phyloP scores from a whole-genome alignment of 495 filamentous ascomycete species.

The Aspergillus affinis region DNA sequence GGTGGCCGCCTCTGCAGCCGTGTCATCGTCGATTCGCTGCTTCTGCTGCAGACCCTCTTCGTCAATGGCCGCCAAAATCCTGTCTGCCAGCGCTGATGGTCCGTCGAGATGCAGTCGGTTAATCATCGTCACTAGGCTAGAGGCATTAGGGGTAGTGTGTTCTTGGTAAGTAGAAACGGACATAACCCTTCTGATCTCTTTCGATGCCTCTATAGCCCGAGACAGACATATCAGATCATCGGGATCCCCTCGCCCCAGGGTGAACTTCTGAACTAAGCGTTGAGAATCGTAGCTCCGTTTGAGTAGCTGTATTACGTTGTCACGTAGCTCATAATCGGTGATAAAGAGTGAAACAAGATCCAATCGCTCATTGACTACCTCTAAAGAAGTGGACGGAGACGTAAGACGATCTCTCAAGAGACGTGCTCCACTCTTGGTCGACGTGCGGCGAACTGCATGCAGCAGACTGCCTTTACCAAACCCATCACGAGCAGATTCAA shows the following conservation, averaged over 20 bases:
- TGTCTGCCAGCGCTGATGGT: conserved; percentile 64
- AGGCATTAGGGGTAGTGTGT: conserved; percentile 9
- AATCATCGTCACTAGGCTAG: conserved; percentile 53
- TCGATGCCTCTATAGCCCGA: conserved; percentile 75
- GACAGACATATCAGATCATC: conserved; percentile 86
- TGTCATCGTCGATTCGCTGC: conserved; percentile 71
- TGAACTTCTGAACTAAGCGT: conserved; percentile 88
- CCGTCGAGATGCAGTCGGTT: conserved; percentile 65
- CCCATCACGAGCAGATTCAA: conserved; percentile 74
- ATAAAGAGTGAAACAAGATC: conserved; percentile 79
- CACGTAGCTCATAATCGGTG: conserved; percentile 58
- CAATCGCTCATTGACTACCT: conserved; percentile 74
- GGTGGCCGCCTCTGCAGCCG: conserved; percentile 64
- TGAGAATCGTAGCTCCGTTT: conserved; percentile 81
- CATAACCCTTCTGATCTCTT: conserved; percentile 60
- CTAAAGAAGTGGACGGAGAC: conserved; percentile 80
- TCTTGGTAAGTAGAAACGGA: conserved; percentile 5
- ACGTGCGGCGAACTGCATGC: conserved; percentile 82
- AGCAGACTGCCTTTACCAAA: conserved; percentile 78
- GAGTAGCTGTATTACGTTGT: conserved; percentile 65
- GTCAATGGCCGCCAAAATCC: conserved; percentile 79
- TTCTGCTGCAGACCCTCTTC: conserved; percentile 84
- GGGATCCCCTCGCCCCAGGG: conserved; percentile 86
- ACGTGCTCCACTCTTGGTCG: conserved; percentile 85
- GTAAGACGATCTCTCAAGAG: conserved; percentile 79